Conservation (phyloP, 495 filamentous ascomycete genomes). For the Hypoxylon intermedium region DNA sequence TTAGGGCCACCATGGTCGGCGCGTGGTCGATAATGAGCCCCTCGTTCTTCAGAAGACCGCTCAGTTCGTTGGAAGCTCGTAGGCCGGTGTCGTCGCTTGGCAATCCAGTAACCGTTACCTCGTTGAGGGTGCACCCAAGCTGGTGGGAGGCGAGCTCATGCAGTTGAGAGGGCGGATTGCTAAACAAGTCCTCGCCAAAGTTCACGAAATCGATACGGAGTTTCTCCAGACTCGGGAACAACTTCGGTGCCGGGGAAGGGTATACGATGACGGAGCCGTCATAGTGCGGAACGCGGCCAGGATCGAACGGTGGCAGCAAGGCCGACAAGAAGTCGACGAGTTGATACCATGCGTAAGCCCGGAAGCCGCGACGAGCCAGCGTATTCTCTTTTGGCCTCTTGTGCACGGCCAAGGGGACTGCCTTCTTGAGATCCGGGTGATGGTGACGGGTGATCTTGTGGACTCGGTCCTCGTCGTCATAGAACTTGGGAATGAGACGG, state of each 20-base stretch:
- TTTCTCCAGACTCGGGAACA: conserved; percentile 51
- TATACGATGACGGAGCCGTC: not conserved
- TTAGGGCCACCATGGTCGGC: conserved; percentile 43
- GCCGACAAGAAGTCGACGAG: conserved; percentile 53
- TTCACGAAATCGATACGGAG: conserved; percentile 58
- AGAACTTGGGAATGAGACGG: conserved; percentile 56
- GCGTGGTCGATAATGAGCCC: conserved; percentile 49
- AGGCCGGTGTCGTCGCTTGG: conserved; percentile 45
- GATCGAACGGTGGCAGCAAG: conserved; percentile 48
- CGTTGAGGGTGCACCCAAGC: conserved; percentile 52
- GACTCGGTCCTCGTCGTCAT: conserved; percentile 51
- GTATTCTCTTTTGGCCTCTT: conserved; percentile 45
- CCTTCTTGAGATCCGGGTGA: conserved; percentile 41
- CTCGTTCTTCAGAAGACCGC: conserved; percentile 52
- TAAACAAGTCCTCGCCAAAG: conserved; percentile 48
- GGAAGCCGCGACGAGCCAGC: conserved; percentile 50
- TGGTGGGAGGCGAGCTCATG: conserved; percentile 51
- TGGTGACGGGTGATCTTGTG: conserved; percentile 39
- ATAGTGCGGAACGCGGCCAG: conserved; percentile 6
- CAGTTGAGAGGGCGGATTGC: conserved; percentile 40
- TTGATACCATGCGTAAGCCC: conserved; percentile 57
- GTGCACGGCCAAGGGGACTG: conserved; percentile 41
- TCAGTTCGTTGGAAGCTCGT: conserved; percentile 46
- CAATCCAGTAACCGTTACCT: conserved; percentile 52
- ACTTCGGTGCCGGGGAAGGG: conserved; percentile 37